These are phyloP conservation scores for Colletotrichum falcatum DNA, from an alignment of 2,329 filamentous ascomycete genomes.

Conservation along the genomic window DNA sequence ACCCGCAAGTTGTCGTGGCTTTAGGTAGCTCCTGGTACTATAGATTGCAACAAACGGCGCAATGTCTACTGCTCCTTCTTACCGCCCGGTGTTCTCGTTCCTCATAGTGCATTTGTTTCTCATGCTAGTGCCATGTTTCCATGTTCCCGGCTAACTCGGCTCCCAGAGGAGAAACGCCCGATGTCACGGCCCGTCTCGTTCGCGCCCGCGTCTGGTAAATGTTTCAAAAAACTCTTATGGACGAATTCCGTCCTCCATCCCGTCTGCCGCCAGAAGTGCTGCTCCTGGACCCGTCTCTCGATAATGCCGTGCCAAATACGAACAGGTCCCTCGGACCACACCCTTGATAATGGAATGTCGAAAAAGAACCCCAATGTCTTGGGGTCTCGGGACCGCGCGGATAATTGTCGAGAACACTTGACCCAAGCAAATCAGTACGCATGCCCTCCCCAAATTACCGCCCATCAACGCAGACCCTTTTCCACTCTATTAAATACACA, in stretches of 20 bases:
- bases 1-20: background rate
- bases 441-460: background rate
- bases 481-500: background rate
- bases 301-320: background rate
- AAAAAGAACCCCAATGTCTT: background rate
- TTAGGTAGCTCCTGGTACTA: slow-evolving; percentile 19
- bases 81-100: background rate
- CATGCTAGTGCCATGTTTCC: background rate
- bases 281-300: background rate
- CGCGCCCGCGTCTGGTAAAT: background rate
- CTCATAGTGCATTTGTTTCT: background rate
- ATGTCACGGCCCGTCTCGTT: background rate
- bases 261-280: background rate
- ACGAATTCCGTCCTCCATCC: background rate
- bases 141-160: background rate
- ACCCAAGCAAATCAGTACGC: background rate
- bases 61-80: background rate
- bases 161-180: background rate
- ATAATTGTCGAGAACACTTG: background rate
- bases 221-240: background rate
- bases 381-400: background rate
- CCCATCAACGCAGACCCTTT: background rate
- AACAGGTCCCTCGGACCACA: background rate
- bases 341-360: background rate
- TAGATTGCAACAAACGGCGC: slow-evolving; percentile 5